These are phyloP conservation scores for Gremmenia infestans DNA, from an alignment of 2,329 filamentous ascomycete species.

Conservation along the genomic window DNA sequence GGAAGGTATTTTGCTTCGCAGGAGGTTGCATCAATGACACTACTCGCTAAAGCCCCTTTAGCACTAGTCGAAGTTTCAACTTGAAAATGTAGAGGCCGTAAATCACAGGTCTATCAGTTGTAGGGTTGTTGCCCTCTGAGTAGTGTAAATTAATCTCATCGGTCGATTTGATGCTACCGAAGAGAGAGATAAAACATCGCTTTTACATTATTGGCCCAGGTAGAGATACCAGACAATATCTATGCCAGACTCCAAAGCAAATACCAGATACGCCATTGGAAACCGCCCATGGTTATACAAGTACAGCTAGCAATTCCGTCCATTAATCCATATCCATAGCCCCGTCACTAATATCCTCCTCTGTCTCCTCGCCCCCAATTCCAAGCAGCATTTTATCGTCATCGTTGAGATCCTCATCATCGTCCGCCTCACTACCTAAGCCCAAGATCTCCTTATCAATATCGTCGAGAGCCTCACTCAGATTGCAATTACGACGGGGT, in stretches of 20 bases:
- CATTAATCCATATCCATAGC: constrained; percentile 29
- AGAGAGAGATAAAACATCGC: too few species aligned
- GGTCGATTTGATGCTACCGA: too few species aligned
- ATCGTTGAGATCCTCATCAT: constrained; percentile 41
- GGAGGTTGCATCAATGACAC: background rate
- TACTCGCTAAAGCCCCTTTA: background rate
- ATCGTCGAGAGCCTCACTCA: constrained; percentile 49
- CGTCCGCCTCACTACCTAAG: constrained; percentile 40
- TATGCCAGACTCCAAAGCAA: background rate
- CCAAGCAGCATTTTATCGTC: constrained; percentile 38
- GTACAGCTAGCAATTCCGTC: background rate
- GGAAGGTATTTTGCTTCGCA: background rate
- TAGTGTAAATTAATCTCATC: too few species aligned
- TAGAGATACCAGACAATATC: background rate
- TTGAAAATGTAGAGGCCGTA: too few species aligned
- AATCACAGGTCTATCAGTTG: too few species aligned
- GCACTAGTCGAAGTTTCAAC: too few species aligned
- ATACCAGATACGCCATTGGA: background rate
- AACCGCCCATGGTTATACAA: background rate
- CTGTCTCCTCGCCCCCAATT: constrained; percentile 29
- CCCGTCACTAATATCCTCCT: constrained; percentile 29
- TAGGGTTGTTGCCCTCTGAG: too few species aligned
- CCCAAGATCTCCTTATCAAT: constrained; percentile 48
- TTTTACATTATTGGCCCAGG: too few species aligned
- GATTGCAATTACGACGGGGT: constrained; percentile 34